A percentile compares a stretch with the other conserved stretches of the same genome.
Evolutionary conservation across 2,329 filamentous ascomycete species (phyloP).

Genomic region (Lachnellula occidentalis): DNA sequence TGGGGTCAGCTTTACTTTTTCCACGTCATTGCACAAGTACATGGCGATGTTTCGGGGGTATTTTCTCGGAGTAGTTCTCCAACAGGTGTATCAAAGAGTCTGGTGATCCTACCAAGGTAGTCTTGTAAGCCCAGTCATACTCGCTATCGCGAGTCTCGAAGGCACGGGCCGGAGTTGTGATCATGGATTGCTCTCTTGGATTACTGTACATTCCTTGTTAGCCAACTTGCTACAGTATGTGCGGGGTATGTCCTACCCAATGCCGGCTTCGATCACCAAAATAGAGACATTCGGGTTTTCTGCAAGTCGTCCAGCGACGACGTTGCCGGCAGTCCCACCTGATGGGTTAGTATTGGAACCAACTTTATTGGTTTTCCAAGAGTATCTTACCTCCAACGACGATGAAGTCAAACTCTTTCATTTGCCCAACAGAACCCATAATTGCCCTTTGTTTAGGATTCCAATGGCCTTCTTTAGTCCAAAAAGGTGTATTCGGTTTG

Average conservation of each 20-base stretch:
- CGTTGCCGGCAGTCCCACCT: constrained; percentile 44
- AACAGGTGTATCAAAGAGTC: too few relatives aligned
- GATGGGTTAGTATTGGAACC: background rate
- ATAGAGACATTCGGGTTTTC: constrained; percentile 43
- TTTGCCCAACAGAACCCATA: constrained; percentile 1
- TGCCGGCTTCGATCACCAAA: constrained; percentile 44
- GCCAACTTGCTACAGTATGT: too few relatives aligned
- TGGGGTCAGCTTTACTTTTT: too few relatives aligned
- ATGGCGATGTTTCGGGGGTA: too few relatives aligned
- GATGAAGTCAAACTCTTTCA: constrained; percentile 36
- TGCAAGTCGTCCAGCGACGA: constrained; percentile 46
- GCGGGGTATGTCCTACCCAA: constrained; percentile 21
- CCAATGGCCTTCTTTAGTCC: background rate
- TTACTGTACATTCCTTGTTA: constrained; percentile 32
- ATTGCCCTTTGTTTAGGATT: background rate
- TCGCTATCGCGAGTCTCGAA: constrained; percentile 49
- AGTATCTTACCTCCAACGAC: constrained; percentile 31
- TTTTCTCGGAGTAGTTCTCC: too few relatives aligned
- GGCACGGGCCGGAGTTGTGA: constrained; percentile 47
- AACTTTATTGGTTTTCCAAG: background rate
- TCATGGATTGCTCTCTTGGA: constrained; percentile 43
- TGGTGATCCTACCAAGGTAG: constrained; percentile 28
- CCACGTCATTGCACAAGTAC: too few relatives aligned
- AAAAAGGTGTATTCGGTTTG: background rate
- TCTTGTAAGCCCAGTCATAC: constrained; percentile 58